Conservation (phyloP, 129 eudicot genomes). For the Artemisia argyi region DNA sequence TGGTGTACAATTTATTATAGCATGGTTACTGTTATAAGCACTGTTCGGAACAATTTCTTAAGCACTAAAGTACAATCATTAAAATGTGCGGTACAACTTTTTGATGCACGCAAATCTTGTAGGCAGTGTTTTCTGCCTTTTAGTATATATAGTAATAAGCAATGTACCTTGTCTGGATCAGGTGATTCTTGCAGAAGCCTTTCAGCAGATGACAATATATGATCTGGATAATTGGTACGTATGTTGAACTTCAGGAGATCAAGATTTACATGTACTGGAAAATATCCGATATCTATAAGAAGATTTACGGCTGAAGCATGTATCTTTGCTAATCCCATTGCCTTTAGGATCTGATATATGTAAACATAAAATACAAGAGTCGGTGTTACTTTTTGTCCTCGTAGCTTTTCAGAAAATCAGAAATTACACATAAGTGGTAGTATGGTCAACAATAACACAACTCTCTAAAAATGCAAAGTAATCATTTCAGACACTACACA, state of each 20-base stretch:
- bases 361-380: conserved; percentile 25
- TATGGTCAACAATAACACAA: background rate
- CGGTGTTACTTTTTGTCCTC: conserved; percentile 2
- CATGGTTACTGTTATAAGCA: too few species aligned
- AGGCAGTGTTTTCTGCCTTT: too few species aligned
- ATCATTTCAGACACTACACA: conserved; percentile 5
- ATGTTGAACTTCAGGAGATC: conserved; percentile 73
- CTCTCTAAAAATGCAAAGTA: conserved; percentile 16
- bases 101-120: too few species aligned
- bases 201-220: conserved; percentile 72
- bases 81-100: too few species aligned
- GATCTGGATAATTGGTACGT: conserved; percentile 70
- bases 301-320: conserved; percentile 75
- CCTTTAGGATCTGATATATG: conserved; percentile 68
- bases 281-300: conserved; percentile 84
- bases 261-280: conserved; percentile 90
- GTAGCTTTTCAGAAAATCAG: conserved; percentile 16
- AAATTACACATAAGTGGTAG: conserved; percentile 3
- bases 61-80: too few species aligned
- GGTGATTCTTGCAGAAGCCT: conserved; percentile 63
- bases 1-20: too few species aligned
- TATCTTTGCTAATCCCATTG: conserved; percentile 70
- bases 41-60: too few species aligned
- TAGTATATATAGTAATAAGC: too few species aligned
- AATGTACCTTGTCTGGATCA: conserved; percentile 73